Base-by-base conservation (phyloP, 768 basidiomycete species). In the Mrakia blollopis region DNA sequence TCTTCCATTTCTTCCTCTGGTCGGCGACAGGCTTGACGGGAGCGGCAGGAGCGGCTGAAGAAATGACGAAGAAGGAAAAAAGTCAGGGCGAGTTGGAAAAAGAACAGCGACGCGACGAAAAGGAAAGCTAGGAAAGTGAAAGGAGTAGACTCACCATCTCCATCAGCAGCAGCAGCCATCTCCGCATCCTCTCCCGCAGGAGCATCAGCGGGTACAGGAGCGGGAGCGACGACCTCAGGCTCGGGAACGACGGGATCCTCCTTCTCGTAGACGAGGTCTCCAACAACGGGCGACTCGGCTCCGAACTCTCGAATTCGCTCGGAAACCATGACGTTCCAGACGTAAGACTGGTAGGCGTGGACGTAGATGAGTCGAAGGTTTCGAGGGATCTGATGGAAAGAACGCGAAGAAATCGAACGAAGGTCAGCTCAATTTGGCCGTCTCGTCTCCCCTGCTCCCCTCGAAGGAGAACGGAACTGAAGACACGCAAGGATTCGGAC, bases 241-340 rank as follows among this genome's bases (percentile, higher is more conserved):
- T 68, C 65, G 13, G 65, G 65, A 10, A 13, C 63, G 1, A 77
- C 84, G 1, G 78, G 80, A 60, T 77, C 81, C 16, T 75, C 80
- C 52, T 79, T 74, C 68, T 91, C 92, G 79, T 90, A 91, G 23
- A 98, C 92, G n/a, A 98, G 86, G 82, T 99, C 97, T 0, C 97
- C 97, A 9, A 89, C 88, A 63, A 94, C 87, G 1, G 93, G 90
- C 78, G 87, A 87, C 71, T 90, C 88, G 71, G 87, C 85, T 41
- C 95, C 94, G 80, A 89, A 90, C 68, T 87, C 86, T 77, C 89
- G 89, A 81, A 98, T 90, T 18, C 97, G 91, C 84, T 98, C 94
- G 4, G 95, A 98, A 57, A 95, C 93, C 75, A 98, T 90, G 67
- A 93, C 90, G 84, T 99, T 99, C 96, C 96, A 99, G 47, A 98